A percentile compares a stretch with the other conserved stretches of the same genome.
These are phyloP conservation scores for Debaryomyces castellii DNA, from an alignment of 805 yeast genomes.

Conservation along the genomic window DNA sequence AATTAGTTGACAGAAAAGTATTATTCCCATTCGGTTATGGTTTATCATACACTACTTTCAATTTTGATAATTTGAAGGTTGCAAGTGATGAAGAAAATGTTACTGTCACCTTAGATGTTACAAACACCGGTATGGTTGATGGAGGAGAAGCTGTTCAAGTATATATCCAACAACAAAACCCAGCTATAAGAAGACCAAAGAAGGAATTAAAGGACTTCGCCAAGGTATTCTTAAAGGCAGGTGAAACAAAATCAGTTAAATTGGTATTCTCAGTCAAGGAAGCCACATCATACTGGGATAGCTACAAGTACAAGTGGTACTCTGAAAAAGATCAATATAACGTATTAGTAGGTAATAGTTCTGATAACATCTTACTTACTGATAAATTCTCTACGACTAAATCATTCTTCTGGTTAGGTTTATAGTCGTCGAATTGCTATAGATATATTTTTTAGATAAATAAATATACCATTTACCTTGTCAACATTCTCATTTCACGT, in stretches of 20 bases:
- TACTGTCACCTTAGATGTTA: slow-evolving; percentile 38
- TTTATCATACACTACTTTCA: slow-evolving; percentile 57
- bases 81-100: slow-evolving; percentile 21
- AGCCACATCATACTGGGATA: slow-evolving; percentile 56
- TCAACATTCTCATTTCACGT: neutral
- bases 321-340: slow-evolving; percentile 51
- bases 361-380: slow-evolving; percentile 23
- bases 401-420: slow-evolving; percentile 8
- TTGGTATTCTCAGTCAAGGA: slow-evolving; percentile 46
- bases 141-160: slow-evolving; percentile 61
- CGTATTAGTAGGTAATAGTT: slow-evolving; percentile 45
- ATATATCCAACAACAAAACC: slow-evolving; percentile 41
- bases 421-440: neutral
- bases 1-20: slow-evolving; percentile 46
- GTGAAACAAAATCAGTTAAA: slow-evolving; percentile 37
- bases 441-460: no score
- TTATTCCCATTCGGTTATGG: slow-evolving; percentile 65
- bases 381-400: slow-evolving; percentile 18
- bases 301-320: slow-evolving; percentile 48
- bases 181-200: slow-evolving; percentile 48
- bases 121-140: slow-evolving; percentile 46
- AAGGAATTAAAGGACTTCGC: slow-evolving; percentile 62
- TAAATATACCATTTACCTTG: no score
- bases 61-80: slow-evolving; percentile 36
- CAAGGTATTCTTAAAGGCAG: slow-evolving; percentile 47